Conservation (phyloP, 768 basidiomycete species). For the Phallus indusiatus region DNA sequence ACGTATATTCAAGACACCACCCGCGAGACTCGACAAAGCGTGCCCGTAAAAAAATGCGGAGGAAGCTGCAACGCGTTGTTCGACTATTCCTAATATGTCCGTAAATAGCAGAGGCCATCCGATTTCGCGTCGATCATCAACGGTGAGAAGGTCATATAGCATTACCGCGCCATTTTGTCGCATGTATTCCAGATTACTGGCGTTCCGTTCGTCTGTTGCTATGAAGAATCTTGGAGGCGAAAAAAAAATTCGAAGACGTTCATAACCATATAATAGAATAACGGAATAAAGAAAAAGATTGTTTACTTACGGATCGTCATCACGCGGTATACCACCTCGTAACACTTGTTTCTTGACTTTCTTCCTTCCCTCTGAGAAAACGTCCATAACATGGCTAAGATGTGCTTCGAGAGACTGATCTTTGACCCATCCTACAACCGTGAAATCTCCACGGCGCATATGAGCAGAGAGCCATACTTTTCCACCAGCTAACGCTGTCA, state of each 20-base stretch:
- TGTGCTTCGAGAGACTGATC: slow-evolving; percentile 26
- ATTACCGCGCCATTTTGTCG: slow-evolving; percentile 29
- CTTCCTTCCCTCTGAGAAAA: slow-evolving; percentile 19
- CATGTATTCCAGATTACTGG: slow-evolving; percentile 23
- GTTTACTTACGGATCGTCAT: slow-evolving; percentile 17
- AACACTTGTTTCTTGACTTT: not conserved
- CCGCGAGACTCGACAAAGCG: slow-evolving; percentile 29
- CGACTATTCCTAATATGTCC: slow-evolving; percentile 33
- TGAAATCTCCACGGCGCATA: slow-evolving; percentile 37
- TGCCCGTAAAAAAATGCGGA: slow-evolving; percentile 31
- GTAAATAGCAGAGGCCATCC: slow-evolving; percentile 36
- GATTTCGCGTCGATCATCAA: slow-evolving; percentile 28
- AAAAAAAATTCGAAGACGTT: slow-evolving; percentile 11
- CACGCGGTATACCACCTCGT: not conserved
- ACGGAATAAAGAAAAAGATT: not conserved
- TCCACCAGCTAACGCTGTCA: slow-evolving; percentile 21
- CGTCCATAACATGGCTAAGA: slow-evolving; percentile 24
- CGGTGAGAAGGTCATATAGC: slow-evolving; percentile 32
- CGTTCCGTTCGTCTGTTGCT: slow-evolving; percentile 35
- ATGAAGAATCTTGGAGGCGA: slow-evolving; percentile 22
- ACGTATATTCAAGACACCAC: slow-evolving; percentile 30
- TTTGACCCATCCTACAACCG: slow-evolving; percentile 26
- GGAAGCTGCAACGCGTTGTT: slow-evolving; percentile 28
- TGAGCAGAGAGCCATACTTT: slow-evolving; percentile 34
- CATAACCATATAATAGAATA: slow-evolving; percentile 12